Evolutionary conservation across 805 yeast genomes (phyloP).

Genomic region (Yarrowia sp.): DNA sequence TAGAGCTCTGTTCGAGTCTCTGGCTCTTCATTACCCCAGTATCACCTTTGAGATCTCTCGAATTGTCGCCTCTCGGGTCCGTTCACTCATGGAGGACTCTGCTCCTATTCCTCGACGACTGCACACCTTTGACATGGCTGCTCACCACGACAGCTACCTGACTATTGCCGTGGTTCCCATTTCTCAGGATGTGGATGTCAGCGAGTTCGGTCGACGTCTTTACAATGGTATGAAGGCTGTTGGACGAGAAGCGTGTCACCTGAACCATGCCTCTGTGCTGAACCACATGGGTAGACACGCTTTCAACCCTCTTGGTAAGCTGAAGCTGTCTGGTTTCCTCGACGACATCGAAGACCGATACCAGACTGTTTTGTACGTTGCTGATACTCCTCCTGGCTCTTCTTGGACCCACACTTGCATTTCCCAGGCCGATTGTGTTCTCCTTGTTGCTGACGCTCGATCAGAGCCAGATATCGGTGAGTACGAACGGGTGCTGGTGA

Average conservation of each 20-base stretch:
- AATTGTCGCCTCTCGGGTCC: slow-evolving; percentile 71
- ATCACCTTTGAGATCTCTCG: slow-evolving; percentile 89
- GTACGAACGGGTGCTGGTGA: slow-evolving; percentile 76
- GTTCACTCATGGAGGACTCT: slow-evolving; percentile 43
- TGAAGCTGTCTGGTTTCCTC: slow-evolving; percentile 87
- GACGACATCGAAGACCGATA: slow-evolving; percentile 89
- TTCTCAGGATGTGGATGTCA: slow-evolving; percentile 80
- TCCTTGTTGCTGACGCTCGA: slow-evolving; percentile 83
- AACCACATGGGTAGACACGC: slow-evolving; percentile 89
- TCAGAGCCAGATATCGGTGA: slow-evolving; percentile 80
- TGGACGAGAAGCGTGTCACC: slow-evolving; percentile 73
- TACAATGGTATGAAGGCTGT: slow-evolving; percentile 74
- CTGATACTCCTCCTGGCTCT: slow-evolving; percentile 82
- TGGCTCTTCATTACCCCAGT: slow-evolving; percentile 84
- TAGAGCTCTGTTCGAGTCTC: slow-evolving; percentile 81
- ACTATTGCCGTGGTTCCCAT: slow-evolving; percentile 87
- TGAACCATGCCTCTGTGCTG: slow-evolving; percentile 84
- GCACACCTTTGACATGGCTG: slow-evolving; percentile 35
- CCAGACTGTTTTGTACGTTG: slow-evolving; percentile 87
- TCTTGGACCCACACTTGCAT: slow-evolving; percentile 93
- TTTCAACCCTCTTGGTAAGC: slow-evolving; percentile 82
- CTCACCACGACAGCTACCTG: slow-evolving; percentile 55
- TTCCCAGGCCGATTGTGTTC: slow-evolving; percentile 93
- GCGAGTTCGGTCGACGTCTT: slow-evolving; percentile 79
- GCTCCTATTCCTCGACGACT: slow-evolving; percentile 33